Evolutionary conservation across 305 asterid genomes (phyloP), one percentile per base, ranked within the genome.

Genomic region (Plantago coronopus): DNA sequence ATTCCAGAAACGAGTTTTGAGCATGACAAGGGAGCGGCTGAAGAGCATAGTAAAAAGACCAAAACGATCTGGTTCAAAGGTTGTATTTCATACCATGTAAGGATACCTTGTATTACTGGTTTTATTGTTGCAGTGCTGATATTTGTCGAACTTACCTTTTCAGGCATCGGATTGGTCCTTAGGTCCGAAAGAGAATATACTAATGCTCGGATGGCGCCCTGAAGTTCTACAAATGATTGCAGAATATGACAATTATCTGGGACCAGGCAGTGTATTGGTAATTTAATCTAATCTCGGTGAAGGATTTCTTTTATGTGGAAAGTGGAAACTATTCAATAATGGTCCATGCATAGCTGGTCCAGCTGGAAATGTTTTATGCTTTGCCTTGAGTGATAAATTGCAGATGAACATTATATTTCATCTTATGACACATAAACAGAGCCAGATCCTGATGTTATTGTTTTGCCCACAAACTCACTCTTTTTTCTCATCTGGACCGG

Each of bases 171-270:
- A 89, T 61, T 72, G 70, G 70, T 69, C 73, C 68, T 63, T 72
- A 21, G 99, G 96, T 63, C 99, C 91, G 50, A 89, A 79, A 76
- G 99, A 93, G 83, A 65, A 81, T 72, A 75, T 93, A 38, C 59
- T 93, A 71, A 77, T 93, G 79, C 94, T 93, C 10, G 99, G 99
- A 55, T 93, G 99, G 99, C 89, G 99, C 29, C 79, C 88, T 59
- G 87, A 85, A 57, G 94, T 89, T 48, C 72, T 82, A 27, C 88
- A 83, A 75, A 93, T 89, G 99, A 87, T 93, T 45, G 75, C 80
- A 81, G 99, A 93, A 78, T 93, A 89, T 42, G 94, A 93, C 79
- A 89, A 83, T 67, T 89, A 89, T 73, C 87, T 93, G 19, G 99
- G 99, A 64, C 96, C 97, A 54, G 95, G 99, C 61, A 93, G 97